Evolutionary conservation across 306 rosid genomes (phyloP), one percentile per base, ranked within the genome.

Genomic region (Ceratonia siliqua): DNA sequence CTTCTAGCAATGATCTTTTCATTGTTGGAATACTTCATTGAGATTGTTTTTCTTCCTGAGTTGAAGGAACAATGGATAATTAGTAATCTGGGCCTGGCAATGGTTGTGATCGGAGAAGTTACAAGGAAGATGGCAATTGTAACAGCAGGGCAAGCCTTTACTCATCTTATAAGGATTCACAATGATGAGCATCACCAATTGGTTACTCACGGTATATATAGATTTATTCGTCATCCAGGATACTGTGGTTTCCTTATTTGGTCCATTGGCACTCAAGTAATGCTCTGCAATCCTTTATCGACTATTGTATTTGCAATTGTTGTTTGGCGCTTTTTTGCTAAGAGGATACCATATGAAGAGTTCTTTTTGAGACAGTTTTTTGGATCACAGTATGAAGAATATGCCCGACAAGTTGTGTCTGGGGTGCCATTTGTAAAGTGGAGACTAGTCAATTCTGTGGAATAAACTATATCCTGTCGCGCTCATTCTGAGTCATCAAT

Each of bases 201-300:
- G 81, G 49, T 91, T 57, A 91, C 94, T n/a, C 76, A 84, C 72
- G 98, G 98, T 76, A 62, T 93, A 61, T 93, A 91, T 73, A 64
- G 87, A 43, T 76, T 69, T 63, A 32, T 89, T 7, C 97, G 97
- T 33, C 98, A 93, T 88, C 98, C 98, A 0, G 85, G 98, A 22
- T 93, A 93, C 79, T 78, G 81, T 18, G 97, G 98, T 57, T 93
- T 93, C 83, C 49, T 93, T 63, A 53, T 93, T 56, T 93, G 98
- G 98, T 86, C 97, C 4, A 84, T 94, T 62, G 94, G 94, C 27
- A 89, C 98, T 46, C 98, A 94, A 83, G 77, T 89, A 78, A 94
- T 94, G 98, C 92, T 94, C 8, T 91, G 98, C 77, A 94, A 94
- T 80, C 98, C 98, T 18, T 2, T 94, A 45, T 94, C 96, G 13